A percentile compares a stretch with the other conserved stretches of the same genome.
phyloP scores from a whole-genome alignment of 2,329 filamentous ascomycete species.

The Colletotrichum tropicicola region DNA sequence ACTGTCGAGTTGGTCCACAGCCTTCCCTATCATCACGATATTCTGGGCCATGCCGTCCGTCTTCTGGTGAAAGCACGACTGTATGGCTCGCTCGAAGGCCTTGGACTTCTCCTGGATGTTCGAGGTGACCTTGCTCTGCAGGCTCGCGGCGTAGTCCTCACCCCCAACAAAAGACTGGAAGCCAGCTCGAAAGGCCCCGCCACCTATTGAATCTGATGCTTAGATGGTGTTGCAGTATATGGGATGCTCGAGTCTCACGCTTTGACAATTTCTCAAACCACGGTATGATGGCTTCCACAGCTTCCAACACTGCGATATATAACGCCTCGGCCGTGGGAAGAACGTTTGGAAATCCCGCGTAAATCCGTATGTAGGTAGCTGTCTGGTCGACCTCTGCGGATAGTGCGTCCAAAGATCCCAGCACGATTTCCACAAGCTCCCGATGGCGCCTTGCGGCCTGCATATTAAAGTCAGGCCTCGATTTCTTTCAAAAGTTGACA shows the following conservation, averaged over 20 bases:
- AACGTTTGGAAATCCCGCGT: not conserved
- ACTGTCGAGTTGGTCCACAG: not conserved
- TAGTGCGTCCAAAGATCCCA: not conserved
- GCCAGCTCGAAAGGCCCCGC: not conserved
- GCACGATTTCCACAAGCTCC: not conserved
- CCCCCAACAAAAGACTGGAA: not conserved
- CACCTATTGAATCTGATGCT: not conserved
- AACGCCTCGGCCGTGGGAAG: not conserved
- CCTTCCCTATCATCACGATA: not conserved
- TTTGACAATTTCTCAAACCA: not conserved
- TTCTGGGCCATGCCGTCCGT: not conserved
- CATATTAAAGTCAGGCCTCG: too few relatives aligned
- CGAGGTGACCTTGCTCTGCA: not conserved
- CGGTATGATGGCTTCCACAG: not conserved
- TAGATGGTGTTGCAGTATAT: not conserved
- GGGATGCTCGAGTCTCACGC: not conserved
- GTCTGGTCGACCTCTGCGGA: not conserved
- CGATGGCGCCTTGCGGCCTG: not conserved
- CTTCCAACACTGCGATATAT: not conserved
- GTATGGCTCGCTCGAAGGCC: not conserved
- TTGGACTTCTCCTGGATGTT: not conserved
- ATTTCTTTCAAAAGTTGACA: too few relatives aligned
- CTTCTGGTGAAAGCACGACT: not conserved
- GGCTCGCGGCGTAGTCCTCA: not conserved
- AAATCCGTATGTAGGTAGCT: not conserved